A percentile compares a stretch with the other conserved stretches of the same genome.
Conservation (phyloP, 2,329 filamentous ascomycete species). For the Huntiella abstrusa region DNA sequence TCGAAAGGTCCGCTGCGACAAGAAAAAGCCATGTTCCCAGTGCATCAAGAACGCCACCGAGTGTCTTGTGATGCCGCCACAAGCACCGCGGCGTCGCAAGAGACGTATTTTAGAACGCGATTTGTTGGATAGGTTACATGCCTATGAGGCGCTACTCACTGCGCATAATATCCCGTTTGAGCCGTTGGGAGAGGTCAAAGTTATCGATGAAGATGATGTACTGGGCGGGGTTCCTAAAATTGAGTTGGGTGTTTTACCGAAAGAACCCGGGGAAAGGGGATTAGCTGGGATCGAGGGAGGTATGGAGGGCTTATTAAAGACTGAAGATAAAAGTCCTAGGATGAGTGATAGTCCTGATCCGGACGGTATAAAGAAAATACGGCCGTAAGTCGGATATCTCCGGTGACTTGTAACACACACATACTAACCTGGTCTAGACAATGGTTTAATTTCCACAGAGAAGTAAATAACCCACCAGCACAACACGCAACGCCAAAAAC, state of each 20-base stretch:
- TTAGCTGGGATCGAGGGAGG: background rate
- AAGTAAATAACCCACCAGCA: slow-evolving; percentile 21
- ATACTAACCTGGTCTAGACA: slow-evolving; percentile 13
- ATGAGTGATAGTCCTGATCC: slow-evolving; percentile 15
- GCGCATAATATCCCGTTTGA: slow-evolving; percentile 53
- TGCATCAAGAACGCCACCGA: slow-evolving; percentile 40
- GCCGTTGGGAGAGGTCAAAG: slow-evolving; percentile 29
- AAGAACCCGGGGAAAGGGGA: background rate
- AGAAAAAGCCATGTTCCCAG: slow-evolving; percentile 51
- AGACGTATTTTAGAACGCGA: slow-evolving; percentile 52
- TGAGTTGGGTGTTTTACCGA: background rate
- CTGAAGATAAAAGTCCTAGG: background rate
- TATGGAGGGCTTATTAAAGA: background rate
- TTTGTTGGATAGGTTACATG: slow-evolving; percentile 46
- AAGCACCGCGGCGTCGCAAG: slow-evolving; percentile 38
- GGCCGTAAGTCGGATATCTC: no score
- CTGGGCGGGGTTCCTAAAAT: background rate
- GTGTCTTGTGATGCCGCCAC: slow-evolving; percentile 38
- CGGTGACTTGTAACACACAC: no score
- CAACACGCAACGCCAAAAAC: background rate
- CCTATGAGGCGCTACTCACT: slow-evolving; percentile 47
- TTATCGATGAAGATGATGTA: background rate
- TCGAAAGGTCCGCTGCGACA: slow-evolving; percentile 57
- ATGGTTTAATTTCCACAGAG: slow-evolving; percentile 34
- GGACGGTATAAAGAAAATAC: background rate